Percentiles rank a stretch among this genome's conserved stretches.
phyloP scores from a whole-genome alignment of 176 grass and related monocot species.

The Oryza coarctata region DNA sequence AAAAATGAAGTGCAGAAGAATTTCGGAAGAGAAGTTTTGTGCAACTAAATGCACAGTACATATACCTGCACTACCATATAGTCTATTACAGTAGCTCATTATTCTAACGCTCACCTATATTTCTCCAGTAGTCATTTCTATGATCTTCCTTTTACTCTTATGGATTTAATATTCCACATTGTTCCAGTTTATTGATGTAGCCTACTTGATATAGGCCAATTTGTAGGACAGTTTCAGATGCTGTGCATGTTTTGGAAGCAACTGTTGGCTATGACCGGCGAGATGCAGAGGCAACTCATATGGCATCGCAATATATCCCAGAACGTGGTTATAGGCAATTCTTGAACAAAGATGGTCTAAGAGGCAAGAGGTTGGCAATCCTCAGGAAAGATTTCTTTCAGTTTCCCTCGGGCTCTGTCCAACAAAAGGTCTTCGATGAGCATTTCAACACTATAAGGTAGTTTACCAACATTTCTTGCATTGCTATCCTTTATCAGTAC shows the following conservation, averaged over 20 bases:
- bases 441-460: slow-evolving; percentile 71
- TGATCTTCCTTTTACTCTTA: background rate
- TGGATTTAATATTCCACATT: background rate
- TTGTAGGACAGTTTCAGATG: slow-evolving; percentile 74
- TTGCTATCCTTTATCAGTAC: background rate
- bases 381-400: slow-evolving; percentile 60
- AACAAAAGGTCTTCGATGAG: slow-evolving; percentile 54
- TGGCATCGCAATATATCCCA: slow-evolving; percentile 64
- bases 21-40: background rate
- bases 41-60: background rate
- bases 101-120: background rate
- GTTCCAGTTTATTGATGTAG: background rate
- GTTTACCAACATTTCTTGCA: background rate
- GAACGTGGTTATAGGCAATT: slow-evolving; percentile 64
- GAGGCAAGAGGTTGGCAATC: slow-evolving; percentile 71
- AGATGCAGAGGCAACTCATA: slow-evolving; percentile 52
- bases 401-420: slow-evolving; percentile 36
- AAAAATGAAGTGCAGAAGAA: background rate
- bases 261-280: slow-evolving; percentile 66
- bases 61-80: background rate
- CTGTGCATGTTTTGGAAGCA: slow-evolving; percentile 65
- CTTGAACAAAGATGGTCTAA: slow-evolving; percentile 58
- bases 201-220: slow-evolving; percentile 51
- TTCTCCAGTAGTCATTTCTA: background rate
- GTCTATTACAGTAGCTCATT: background rate